These are phyloP conservation scores for Castanea sativa DNA, from an alignment of 306 rosid species.

Conservation along the genomic window DNA sequence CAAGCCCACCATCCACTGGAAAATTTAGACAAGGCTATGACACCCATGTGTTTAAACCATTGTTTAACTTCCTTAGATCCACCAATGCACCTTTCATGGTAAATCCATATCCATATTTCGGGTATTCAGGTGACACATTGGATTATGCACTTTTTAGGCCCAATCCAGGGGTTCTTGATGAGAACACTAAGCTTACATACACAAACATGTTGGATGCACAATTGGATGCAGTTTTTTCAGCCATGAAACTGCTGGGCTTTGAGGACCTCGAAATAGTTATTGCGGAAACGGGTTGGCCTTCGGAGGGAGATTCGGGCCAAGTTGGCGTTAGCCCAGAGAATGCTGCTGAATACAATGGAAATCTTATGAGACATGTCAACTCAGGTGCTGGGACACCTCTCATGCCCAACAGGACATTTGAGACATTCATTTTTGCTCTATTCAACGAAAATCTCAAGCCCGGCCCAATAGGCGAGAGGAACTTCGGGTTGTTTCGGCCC, in stretches of 20 bases:
- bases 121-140: conserved; percentile 38
- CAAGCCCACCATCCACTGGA: conserved; percentile 75
- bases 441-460: conserved; percentile 73
- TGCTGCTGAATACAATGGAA: conserved; percentile 53
- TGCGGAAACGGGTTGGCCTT: conserved; percentile 81
- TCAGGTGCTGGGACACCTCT: conserved; percentile 62
- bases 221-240: conserved; percentile 64
- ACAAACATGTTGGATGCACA: conserved; percentile 83
- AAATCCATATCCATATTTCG: conserved; percentile 74
- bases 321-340: conserved; percentile 38
- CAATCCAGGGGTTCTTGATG: conserved; percentile 49
- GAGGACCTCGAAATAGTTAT: conserved; percentile 60
- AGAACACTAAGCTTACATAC: conserved; percentile 37
- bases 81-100: conserved; percentile 66
- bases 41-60: conserved; percentile 56
- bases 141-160: conserved; percentile 61
- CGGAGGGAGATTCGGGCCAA: conserved; percentile 40
- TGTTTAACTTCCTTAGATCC: conserved; percentile 60
- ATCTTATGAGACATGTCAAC: conserved; percentile 54
- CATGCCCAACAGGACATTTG: conserved; percentile 79
- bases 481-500: conserved; percentile 64
- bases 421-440: conserved; percentile 62
- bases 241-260: conserved; percentile 55
- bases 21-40: conserved; percentile 85
- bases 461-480: conserved; percentile 64